Base-by-base conservation (phyloP, 345 rosid genomes). In the Adansonia digitata region DNA sequence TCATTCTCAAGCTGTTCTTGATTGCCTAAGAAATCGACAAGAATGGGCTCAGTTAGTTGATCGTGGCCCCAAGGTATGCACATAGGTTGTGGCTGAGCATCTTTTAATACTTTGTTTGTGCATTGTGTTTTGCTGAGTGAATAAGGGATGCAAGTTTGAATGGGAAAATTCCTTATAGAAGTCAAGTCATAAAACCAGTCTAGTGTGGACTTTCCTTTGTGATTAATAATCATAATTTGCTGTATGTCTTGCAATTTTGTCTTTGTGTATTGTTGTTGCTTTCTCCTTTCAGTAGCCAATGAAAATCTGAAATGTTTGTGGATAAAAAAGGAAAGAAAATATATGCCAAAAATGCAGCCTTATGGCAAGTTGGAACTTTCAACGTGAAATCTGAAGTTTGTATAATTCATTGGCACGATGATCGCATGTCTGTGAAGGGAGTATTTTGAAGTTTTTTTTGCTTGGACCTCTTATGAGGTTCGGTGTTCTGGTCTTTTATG, bases 1-100 rank as follows among this genome's bases (percentile, higher is more conserved):
- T 83, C 99, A 86, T 84, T 90, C 94, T 72, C 99, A 96, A 77
- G 99, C 99, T 74, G 99, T 93, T 86, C 97, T 96, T 62, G 99
- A 96, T 84, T 96, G 98, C 81, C 86, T 96, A 78, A 85, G 99
- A 74, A 96, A 93, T 76, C 88, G 98, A 78, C 97, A 89, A 65
- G 98, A 96, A 79, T 96, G 99, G 98, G 92, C 98, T 85, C 90
- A 78, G 72, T 84, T 96, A 83, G 97, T 96, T 77, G 98, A 96
- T 84, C 98, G 98, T 77, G 99, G 97, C 76, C 99, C 99, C 76
- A 96, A 96, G 97, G 99, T 96, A 77, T 53, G 74, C 26, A 10
- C 20, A 24, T 56, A 59, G 42, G 18, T 51, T 75, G 52, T 70
- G 10, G 5, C 57, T 68, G 24, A 8, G 60, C 61, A 7, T 9